phyloP scores from a whole-genome alignment of 192 early-diverging fungal species.

The Umbelopsis ramanniana region DNA sequence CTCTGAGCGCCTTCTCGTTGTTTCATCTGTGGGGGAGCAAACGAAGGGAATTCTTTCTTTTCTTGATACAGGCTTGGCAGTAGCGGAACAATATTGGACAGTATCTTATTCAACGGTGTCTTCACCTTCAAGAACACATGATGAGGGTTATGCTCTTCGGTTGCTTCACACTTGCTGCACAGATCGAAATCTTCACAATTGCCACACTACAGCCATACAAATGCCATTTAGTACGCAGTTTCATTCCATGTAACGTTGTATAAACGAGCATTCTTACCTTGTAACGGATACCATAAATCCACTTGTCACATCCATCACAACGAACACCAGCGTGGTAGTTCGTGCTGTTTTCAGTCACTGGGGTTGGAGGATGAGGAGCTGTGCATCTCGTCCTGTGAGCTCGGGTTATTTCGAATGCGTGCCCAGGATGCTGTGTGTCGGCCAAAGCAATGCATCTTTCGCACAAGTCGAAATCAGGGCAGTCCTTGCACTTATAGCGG shows the following conservation, averaged over 20 bases:
- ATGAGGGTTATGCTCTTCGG: conserved; percentile 37
- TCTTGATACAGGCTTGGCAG: conserved; percentile 43
- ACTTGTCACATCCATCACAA: conserved; percentile 51
- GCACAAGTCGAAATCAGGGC: conserved; percentile 61
- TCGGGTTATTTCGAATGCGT: conserved; percentile 40
- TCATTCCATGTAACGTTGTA: too few species aligned
- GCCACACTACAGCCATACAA: conserved; percentile 44
- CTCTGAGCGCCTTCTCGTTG: neutral
- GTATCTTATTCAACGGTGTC: conserved; percentile 34
- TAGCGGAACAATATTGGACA: conserved; percentile 25
- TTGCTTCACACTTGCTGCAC: conserved; percentile 63
- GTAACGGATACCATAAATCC: conserved; percentile 52
- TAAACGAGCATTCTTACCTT: conserved; percentile 39
- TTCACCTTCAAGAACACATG: conserved; percentile 58
- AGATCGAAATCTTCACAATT: conserved; percentile 67
- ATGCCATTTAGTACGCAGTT: neutral
- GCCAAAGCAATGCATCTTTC: conserved; percentile 55
- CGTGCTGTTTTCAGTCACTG: conserved; percentile 7
- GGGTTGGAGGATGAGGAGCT: too few species aligned
- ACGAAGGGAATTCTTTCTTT: neutral
- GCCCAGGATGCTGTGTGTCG: conserved; percentile 42
- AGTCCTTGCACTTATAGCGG: conserved; percentile 63
- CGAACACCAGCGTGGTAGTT: conserved; percentile 43
- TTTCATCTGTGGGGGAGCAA: neutral
- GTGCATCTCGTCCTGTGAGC: neutral